A percentile compares a stretch with the other conserved stretches of the same genome.
Conservation (phyloP, 2,329 filamentous ascomycete species). For the Colletotrichum cordylinicola region DNA sequence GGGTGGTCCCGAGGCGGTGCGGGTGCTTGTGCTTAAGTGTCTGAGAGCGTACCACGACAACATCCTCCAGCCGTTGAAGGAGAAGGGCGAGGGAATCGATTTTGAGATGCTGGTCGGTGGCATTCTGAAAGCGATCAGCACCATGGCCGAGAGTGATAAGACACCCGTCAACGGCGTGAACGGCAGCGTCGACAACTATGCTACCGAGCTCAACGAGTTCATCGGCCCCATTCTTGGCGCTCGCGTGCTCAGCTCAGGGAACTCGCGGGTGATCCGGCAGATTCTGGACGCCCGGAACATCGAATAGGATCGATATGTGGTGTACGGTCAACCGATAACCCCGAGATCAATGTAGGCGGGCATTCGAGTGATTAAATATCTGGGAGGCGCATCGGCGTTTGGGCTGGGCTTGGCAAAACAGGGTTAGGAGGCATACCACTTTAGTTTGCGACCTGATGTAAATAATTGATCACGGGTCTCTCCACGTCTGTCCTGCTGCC, state of each 20-base stretch:
- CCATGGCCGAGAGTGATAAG: slow-evolving; percentile 38
- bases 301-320: slow-evolving; percentile 39
- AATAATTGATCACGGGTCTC: background rate
- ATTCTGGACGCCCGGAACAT: slow-evolving; percentile 62
- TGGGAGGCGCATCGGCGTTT: slow-evolving; percentile 26
- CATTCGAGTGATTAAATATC: slow-evolving; percentile 22
- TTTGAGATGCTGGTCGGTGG: slow-evolving; percentile 61
- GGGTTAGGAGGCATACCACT: slow-evolving; percentile 16
- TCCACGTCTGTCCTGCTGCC: background rate
- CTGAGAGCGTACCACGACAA: slow-evolving; percentile 58
- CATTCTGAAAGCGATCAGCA: slow-evolving; percentile 59
- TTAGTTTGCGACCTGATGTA: background rate
- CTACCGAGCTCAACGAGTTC: slow-evolving; percentile 56
- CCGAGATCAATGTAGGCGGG: background rate
- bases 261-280: slow-evolving; percentile 53
- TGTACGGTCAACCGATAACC: background rate
- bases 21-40: slow-evolving; percentile 61
- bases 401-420: slow-evolving; percentile 15
- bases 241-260: slow-evolving; percentile 50
- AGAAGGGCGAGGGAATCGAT: slow-evolving; percentile 57
- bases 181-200: slow-evolving; percentile 39
- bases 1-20: slow-evolving; percentile 68
- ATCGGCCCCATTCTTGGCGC: slow-evolving; percentile 60
- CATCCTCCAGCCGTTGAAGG: slow-evolving; percentile 59
- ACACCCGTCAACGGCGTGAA: slow-evolving; percentile 19